These are phyloP conservation scores for Chaetomium sp. DNA, from an alignment of 2,329 filamentous ascomycete species.

Conservation along the genomic window DNA sequence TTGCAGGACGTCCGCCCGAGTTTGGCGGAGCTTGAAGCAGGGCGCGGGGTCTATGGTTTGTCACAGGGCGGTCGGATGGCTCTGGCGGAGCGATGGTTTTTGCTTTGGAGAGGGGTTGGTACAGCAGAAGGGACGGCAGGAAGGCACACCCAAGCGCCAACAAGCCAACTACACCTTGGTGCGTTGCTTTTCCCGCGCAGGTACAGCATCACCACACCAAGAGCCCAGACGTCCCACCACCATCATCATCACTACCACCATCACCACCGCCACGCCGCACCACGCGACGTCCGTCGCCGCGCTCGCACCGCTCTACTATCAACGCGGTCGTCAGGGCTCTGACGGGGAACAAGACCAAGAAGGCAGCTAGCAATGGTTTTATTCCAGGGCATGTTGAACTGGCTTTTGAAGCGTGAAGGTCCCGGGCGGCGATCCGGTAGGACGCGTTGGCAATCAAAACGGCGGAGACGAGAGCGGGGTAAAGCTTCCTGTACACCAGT, in stretches of 20 bases:
- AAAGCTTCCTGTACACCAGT: too few relatives aligned
- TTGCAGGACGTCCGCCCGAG: conserved; percentile 1
- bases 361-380: background rate
- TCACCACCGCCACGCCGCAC: too few relatives aligned
- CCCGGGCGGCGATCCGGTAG: too few relatives aligned
- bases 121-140: background rate
- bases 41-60: background rate
- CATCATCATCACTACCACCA: too few relatives aligned
- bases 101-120: background rate
- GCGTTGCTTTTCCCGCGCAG: background rate
- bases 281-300: too few relatives aligned
- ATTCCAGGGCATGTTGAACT: background rate
- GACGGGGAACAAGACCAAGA: background rate
- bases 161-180: background rate
- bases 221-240: too few relatives aligned
- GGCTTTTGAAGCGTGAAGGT: background rate
- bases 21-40: conserved; percentile 6
- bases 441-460: too few relatives aligned
- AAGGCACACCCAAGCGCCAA: background rate
- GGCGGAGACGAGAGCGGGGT: too few relatives aligned
- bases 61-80: background rate
- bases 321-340: background rate
- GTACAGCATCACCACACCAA: too few relatives aligned
- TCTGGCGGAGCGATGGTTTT: background rate
- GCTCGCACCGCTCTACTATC: background rate